Evolutionary conservation across 768 basidiomycete genomes (phyloP), one percentile per base, ranked within the genome.

Genomic region (Mrakia blollopis): DNA sequence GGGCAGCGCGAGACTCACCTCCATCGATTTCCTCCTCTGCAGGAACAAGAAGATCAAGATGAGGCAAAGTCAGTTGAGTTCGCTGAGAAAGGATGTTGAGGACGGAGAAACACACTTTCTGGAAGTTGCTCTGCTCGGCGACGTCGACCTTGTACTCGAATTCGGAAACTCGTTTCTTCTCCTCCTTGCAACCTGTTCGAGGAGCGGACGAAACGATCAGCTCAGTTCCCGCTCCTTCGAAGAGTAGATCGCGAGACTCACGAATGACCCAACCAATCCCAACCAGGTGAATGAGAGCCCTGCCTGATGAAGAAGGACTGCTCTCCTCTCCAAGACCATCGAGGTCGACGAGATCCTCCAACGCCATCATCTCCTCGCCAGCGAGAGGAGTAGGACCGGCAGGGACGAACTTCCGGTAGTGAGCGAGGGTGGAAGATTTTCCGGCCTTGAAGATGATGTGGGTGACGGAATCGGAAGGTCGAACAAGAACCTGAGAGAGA

Each of bases 401-500:
- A 7, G 76, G 76, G 10, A 60, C 32, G 28, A 71, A 82, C 69
- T 80, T 80, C 41, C 83, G 67, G 57, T 80, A 83, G 81, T 83
- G 84, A 1, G 79, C 69, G n/a, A 84, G 71, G 6, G 84, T 84
- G 0, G 83, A 78, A 1, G 79, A 74, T 78, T 80, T 80, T 13
- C 84, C 84, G 28, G 81, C 81, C 78, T 84, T 84, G 80, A 81
- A 84, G 44, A 84, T 80, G 76, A 84, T 81, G 72, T 84, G 84
- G 0, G 84, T 84, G 68, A 79, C 78, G 16, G 78, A 79, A 18
- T 83, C 83, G 21, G 83, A 81, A 8, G 81, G 82, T 73, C 81
- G 78, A 14, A 73, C 77, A 2, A 83, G 77, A 10, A 84, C 83
- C 83, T 84, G 76, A 2, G 44, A 44, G 44, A 0, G 39, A n/a